A percentile compares a stretch with the other conserved stretches of the same genome.
These are phyloP conservation scores for Colletotrichum lindemuthianum DNA, from an alignment of 2,329 filamentous ascomycete species.

Conservation along the genomic window DNA sequence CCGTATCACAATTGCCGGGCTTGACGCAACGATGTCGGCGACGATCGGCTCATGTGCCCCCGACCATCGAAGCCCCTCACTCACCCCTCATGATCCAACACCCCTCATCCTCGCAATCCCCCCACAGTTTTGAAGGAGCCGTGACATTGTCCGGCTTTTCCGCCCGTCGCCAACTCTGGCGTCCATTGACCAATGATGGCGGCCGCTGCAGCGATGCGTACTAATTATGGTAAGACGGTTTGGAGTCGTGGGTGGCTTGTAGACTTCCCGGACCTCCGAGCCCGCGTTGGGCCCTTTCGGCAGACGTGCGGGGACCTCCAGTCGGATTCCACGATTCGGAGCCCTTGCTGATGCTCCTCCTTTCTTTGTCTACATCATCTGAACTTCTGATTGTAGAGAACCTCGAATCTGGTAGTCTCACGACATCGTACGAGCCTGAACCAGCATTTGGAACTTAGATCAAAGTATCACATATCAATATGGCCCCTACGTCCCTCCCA, in stretches of 20 bases:
- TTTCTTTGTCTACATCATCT: constrained; percentile 5
- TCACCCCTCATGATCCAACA: constrained; percentile 14
- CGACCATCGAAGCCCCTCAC: constrained; percentile 22
- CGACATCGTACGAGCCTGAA: not conserved
- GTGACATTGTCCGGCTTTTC: constrained; percentile 13
- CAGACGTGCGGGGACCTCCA: constrained; percentile 21
- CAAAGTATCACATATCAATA: not conserved
- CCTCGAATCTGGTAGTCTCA: not conserved
- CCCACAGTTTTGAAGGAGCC: constrained; percentile 1
- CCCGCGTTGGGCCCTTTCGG: constrained; percentile 10
- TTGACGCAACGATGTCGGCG: not conserved
- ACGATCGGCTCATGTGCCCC: constrained; percentile 24
- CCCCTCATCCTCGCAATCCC: constrained; percentile 18
- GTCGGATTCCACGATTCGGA: constrained; percentile 24
- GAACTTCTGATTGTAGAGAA: constrained; percentile 9
- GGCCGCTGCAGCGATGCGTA: no score
- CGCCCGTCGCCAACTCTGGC: constrained; percentile 1
- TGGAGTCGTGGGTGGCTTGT: not conserved
- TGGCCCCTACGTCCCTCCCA: constrained; percentile 9
- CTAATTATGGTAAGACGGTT: no score
- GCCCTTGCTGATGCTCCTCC: not conserved
- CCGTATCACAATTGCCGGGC: constrained; percentile 12
- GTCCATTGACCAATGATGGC: not conserved
- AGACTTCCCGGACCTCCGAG: constrained; percentile 32
- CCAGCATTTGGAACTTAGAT: not conserved